Base-by-base conservation (phyloP, 176 grass and related monocot genomes). In the Pontederia paniculata region DNA sequence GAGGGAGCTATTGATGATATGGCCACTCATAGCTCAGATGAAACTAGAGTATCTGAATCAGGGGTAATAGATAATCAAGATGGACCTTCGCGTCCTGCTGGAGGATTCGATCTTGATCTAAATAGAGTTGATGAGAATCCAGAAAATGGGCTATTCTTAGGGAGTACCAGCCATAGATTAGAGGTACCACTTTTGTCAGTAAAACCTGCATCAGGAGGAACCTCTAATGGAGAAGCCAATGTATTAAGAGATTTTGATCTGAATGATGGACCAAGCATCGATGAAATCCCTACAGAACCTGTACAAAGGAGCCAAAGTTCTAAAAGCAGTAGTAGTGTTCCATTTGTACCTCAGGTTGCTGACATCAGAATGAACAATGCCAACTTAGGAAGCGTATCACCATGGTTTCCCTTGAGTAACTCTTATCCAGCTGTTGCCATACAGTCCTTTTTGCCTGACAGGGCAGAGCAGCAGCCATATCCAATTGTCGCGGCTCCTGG, bases 1-100 rank as follows among this genome's bases (percentile, higher is more conserved):
- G 88, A 94, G 46, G 65, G 85, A 65, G 42, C 71, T 72, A 79
- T 88, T 0, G 83, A 94, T 57, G 83, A 94, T 60, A 68, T 82
- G 28, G 42, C 74, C 16, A 68, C 74, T 1, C 77, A 80, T 52
- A 73, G 74, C 63, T 89, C 81, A 66, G 71, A 67, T 17, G 70
- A 81, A 58, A 72, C 81, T 57, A 69, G 60, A 25, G 45, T 71
- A 45, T 81, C 77, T 58, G 86, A 77, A 75, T 77, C 81, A 77
- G 77, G 77, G 22, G 75, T 54, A 37, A 57, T 49, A 22, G 84
- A 70, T 67, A 89, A 72, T 58, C 74, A 64, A 0, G 74, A 81
- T 57, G 77, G 67, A 14, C 68, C 71, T 46, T 15, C 58, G 48
- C 72, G 69, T 16, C 57, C 55, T 48, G 65, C 73, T 73, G 77